Evolutionary conservation across 495 filamentous ascomycete genomes (phyloP), one percentile per base, ranked within the genome.

Genomic region (Pseudomonodictys pantanalensis): DNA sequence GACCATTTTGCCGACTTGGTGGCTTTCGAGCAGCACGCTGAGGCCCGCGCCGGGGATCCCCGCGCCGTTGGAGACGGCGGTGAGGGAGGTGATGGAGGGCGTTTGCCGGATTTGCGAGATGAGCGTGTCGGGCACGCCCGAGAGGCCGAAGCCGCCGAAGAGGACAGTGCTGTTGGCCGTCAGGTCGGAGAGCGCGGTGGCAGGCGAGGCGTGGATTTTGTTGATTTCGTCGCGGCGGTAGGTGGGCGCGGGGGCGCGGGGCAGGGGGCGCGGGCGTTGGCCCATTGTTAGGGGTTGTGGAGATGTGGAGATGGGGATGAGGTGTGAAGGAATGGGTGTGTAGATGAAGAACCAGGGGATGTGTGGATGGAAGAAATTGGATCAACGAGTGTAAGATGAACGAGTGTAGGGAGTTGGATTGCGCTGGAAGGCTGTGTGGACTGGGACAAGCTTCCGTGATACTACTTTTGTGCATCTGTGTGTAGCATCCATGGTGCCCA

Each of bases 21-120:
- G 58, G 22, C 41, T 51, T n/a, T 53, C 66, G 39, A 71, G 63
- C 2, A 71, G 68, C 78, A 56, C 77, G 69, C 62, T 77, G 62
- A 4, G 81, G 77, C 77, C 84, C n/a, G 76, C 71, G 23, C 76
- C 74, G 38, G 78, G 79, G 7, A 77, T 73, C 26, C 84, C 84
- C 20, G 83, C 84, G 68, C 86, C 86, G 70, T 87, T 87, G 47
- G 83, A 86, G 28, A 86, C 83, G 32, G 80, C 82, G 1, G 83
- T 86, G 12, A 87, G 73, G 75, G 64, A 63, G 11, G 57, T 71
- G 30, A 71, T 71, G 20, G 44, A 52, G 17, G 68, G 66, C 12
- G 47, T 67, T 0, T 33, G 22, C 48, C 60, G 54, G 2, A 71
- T 63, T 48, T 60, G 50, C 38, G 64, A 48, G 52, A 71, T 71